Percentiles rank a stretch among this genome's conserved stretches.
phyloP scores from a whole-genome alignment of 148 eudicot species.

The Simmondsia chinensis region DNA sequence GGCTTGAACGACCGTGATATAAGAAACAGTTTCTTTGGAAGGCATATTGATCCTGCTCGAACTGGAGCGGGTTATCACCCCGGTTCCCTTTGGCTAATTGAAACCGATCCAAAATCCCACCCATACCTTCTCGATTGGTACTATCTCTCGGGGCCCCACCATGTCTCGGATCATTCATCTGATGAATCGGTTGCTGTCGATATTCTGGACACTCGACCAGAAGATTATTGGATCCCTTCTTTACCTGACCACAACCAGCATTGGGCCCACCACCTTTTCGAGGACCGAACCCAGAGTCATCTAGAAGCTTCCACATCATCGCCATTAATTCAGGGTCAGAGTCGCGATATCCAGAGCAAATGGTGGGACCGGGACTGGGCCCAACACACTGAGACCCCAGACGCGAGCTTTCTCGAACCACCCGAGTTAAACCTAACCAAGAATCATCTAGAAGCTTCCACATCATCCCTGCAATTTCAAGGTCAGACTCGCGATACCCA shows the following conservation, averaged over 20 bases:
- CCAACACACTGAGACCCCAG: background rate
- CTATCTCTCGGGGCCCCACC: slow-evolving; percentile 44
- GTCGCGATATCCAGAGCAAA: slow-evolving; percentile 12
- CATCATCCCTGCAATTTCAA: too few species aligned
- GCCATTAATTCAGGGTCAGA: slow-evolving; percentile 27
- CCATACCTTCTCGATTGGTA: slow-evolving; percentile 83
- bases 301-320: slow-evolving; percentile 67
- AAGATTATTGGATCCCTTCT: slow-evolving; percentile 31
- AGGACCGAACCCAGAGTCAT: slow-evolving; percentile 29
- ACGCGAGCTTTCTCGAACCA: slow-evolving; percentile 20
- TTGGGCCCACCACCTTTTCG: slow-evolving; percentile 21
- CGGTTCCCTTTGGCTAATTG: slow-evolving; percentile 52
- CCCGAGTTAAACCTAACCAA: slow-evolving; percentile 14
- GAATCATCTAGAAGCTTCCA: too few species aligned
- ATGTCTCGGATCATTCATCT: slow-evolving; percentile 5
- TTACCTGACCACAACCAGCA: slow-evolving; percentile 11
- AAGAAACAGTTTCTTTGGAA: slow-evolving; percentile 30
- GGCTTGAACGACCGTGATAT: slow-evolving; percentile 22
- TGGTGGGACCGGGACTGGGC: slow-evolving; percentile 30
- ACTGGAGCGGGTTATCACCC: slow-evolving; percentile 25
- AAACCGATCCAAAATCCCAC: slow-evolving; percentile 42
- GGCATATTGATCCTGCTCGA: slow-evolving; percentile 25
- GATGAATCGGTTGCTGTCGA: slow-evolving; percentile 19
- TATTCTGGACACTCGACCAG: slow-evolving; percentile 18
- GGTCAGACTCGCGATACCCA: too few species aligned